Evolutionary conservation across 2,329 filamentous ascomycete species (phyloP).

Genomic region (Hyphodiscus sp.): DNA sequence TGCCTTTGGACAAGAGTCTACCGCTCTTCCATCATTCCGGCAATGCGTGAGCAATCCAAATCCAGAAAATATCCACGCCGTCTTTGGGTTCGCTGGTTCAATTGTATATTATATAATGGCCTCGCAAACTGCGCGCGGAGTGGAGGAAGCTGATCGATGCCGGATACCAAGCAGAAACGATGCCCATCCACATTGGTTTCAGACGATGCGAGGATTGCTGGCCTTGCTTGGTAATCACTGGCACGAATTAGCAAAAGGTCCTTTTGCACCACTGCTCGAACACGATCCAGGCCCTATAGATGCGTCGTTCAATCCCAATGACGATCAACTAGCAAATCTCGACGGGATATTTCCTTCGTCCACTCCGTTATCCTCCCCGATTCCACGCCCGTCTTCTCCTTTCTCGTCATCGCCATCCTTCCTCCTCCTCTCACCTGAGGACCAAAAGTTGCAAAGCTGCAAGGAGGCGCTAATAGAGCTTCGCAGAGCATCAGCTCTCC

Average conservation of each 20-base stretch:
- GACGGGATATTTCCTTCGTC: conserved; percentile 1
- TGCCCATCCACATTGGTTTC: conserved; percentile 14
- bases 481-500: conserved; percentile 6
- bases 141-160: not conserved
- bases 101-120: conserved; percentile 16
- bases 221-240: conserved; percentile 4
- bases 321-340: conserved; percentile 9
- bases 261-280: conserved; percentile 5
- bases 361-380: not conserved
- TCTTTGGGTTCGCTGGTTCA: conserved; percentile 14
- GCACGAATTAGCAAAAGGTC: conserved; percentile 6
- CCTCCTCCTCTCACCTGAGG: not conserved
- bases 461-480: conserved; percentile 6
- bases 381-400: not conserved
- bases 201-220: conserved; percentile 5
- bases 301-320: conserved; percentile 9
- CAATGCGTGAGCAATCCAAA: not conserved
- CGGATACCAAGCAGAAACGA: conserved; percentile 5
- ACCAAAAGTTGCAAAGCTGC: conserved; percentile 1
- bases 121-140: not conserved
- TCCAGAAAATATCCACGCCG: conserved; percentile 5
- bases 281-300: not conserved
- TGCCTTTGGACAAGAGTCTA: conserved; percentile 5
- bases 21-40: conserved; percentile 10
- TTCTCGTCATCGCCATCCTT: not conserved